Evolutionary conservation across 768 basidiomycete species (phyloP).

Genomic region (Pisolithus tinctorius): DNA sequence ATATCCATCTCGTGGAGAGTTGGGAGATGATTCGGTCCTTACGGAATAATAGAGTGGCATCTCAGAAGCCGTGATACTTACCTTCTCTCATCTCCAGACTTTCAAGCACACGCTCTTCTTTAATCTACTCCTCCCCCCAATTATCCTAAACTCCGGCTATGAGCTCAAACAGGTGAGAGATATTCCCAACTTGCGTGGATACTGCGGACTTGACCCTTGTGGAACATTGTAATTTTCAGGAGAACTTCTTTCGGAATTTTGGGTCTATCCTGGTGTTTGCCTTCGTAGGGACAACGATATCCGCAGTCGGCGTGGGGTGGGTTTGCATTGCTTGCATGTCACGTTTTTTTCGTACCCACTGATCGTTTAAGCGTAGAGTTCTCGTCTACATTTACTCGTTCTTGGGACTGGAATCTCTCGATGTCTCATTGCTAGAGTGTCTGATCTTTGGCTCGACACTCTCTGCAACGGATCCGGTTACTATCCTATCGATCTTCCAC

Average conservation of each 20-base stretch:
- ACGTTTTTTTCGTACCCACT: conserved; percentile 18
- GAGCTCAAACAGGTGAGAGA: conserved; percentile 84
- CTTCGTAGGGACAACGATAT: conserved; percentile 93
- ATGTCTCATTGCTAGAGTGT: conserved; percentile 85
- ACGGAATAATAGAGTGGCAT: background rate
- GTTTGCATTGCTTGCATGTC: background rate
- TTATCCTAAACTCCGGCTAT: conserved; percentile 96
- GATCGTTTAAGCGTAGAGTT: conserved; percentile 57
- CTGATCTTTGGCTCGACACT: conserved; percentile 94
- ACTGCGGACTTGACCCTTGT: background rate
- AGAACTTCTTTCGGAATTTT: conserved; percentile 98
- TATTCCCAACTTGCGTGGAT: background rate
- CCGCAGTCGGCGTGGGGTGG: conserved; percentile 95
- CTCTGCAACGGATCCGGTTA: conserved; percentile 96
- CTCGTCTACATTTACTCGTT: conserved; percentile 94
- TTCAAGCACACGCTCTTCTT: conserved; percentile 98
- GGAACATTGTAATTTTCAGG: conserved; percentile 38
- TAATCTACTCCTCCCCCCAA: conserved; percentile 95
- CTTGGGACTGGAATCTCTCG: conserved; percentile 84
- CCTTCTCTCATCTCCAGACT: conserved; percentile 44
- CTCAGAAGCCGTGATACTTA: conserved; percentile 3
- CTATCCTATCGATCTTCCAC: conserved; percentile 96
- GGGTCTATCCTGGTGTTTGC: conserved; percentile 93
- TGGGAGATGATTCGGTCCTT: background rate
- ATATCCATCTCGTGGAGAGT: background rate